phyloP scores from a whole-genome alignment of 257 asterid species.

The Nicotiana tabacum region DNA sequence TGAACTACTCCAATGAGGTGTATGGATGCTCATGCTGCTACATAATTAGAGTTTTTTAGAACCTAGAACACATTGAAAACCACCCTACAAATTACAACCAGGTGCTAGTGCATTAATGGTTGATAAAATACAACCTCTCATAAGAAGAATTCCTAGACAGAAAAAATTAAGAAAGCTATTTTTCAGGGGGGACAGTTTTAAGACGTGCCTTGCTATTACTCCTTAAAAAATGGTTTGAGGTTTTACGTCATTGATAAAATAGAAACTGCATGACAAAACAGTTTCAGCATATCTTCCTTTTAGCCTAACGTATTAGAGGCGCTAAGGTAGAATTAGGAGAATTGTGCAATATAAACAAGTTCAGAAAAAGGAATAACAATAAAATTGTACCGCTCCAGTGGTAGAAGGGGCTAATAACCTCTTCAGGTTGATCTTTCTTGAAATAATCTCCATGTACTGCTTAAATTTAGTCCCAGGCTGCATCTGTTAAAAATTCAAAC shows the following conservation, averaged over 20 bases:
- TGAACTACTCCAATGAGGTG: not conserved
- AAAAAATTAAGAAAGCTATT: not conserved
- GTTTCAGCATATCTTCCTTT: not conserved
- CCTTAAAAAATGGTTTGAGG: not conserved
- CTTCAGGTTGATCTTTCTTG: slow-evolving; percentile 58
- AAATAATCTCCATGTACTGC: slow-evolving; percentile 29
- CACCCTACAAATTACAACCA: not conserved
- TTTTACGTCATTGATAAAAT: not conserved
- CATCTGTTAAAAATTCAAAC: slow-evolving; percentile 38
- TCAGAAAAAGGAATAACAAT: slow-evolving; percentile 4
- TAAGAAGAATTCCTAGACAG: not conserved
- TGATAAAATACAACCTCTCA: not conserved
- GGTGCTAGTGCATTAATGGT: not conserved
- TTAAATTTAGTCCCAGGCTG: slow-evolving; percentile 30
- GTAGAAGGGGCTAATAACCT: slow-evolving; percentile 80
- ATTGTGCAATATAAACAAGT: not conserved
- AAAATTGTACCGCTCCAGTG: slow-evolving; percentile 58
- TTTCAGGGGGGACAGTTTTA: not conserved
- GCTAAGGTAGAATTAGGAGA: not conserved
- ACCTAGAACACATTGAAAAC: not conserved
- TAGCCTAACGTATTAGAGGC: not conserved
- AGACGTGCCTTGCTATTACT: not conserved
- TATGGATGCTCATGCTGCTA: not conserved
- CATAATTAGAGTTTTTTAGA: not conserved
- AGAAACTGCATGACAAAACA: not conserved